phyloP scores from a whole-genome alignment of 164 flowering plant species.

The Piper betle region DNA sequence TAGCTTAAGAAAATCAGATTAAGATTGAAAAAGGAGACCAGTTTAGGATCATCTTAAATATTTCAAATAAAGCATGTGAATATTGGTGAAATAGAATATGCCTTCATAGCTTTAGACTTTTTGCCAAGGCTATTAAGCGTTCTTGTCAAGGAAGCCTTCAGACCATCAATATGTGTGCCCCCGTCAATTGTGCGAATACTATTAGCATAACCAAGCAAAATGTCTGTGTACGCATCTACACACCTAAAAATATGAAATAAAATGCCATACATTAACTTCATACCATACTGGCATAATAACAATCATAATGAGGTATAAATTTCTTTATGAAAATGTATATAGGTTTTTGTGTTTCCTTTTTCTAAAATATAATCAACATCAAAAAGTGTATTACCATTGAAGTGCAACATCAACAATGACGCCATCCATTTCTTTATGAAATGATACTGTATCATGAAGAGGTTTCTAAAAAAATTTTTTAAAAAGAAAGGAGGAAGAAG shows the following conservation, averaged over 20 bases:
- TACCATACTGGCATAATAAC: not conserved
- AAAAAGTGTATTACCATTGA: slow-evolving; percentile 47
- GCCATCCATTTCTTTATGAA: slow-evolving; percentile 62
- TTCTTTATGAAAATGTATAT: not conserved
- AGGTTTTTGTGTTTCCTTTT: not conserved
- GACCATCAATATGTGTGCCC: slow-evolving; percentile 94
- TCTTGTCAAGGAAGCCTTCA: slow-evolving; percentile 84
- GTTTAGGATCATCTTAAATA: not conserved
- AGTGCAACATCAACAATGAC: slow-evolving; percentile 68
- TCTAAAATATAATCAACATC: not conserved
- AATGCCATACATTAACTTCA: not conserved
- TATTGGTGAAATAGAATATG: slow-evolving; percentile 3
- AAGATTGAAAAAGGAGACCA: too few species aligned
- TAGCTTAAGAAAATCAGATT: not conserved
- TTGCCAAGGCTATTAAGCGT: slow-evolving; percentile 77
- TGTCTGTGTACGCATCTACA: slow-evolving; percentile 92
- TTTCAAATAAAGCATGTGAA: not conserved
- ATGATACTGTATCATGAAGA: slow-evolving; percentile 73
- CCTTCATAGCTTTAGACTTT: slow-evolving; percentile 85
- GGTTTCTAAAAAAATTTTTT: slow-evolving; percentile 34
- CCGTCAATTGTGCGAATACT: slow-evolving; percentile 97
- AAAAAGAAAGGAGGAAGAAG: too few species aligned
- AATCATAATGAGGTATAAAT: not conserved
- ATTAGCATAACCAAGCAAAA: slow-evolving; percentile 92
- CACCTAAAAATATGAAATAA: slow-evolving; percentile 40